Conservation (phyloP, 495 filamentous ascomycete species). For the Trichocladium antarcticum region DNA sequence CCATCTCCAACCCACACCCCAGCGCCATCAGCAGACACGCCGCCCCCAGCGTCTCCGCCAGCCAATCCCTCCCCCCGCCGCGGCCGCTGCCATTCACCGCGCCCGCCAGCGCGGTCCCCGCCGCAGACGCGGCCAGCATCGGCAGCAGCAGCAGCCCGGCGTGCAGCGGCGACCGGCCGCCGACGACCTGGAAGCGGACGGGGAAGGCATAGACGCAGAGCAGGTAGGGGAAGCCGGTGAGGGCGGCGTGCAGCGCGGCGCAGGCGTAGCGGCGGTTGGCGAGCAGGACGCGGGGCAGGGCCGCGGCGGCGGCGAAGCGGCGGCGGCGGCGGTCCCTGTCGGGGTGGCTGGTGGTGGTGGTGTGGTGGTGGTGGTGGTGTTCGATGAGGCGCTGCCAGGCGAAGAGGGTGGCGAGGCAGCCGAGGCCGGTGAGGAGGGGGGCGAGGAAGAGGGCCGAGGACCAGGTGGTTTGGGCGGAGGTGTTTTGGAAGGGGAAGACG, state of each 20-base stretch:
- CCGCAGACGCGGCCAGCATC: conserved; percentile 38
- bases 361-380: conserved; percentile 9
- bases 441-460: conserved; percentile 31
- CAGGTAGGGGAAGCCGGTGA: conserved; percentile 48
- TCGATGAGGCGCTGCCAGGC: conserved; percentile 32
- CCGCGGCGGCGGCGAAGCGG: background rate
- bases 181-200: conserved; percentile 47
- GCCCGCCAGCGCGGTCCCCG: conserved; percentile 38
- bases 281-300: conserved; percentile 22
- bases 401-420: conserved; percentile 34
- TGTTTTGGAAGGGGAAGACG: conserved; percentile 50
- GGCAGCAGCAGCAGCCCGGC: conserved; percentile 52
- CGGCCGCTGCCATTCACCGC: conserved; percentile 17
- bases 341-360: background rate
- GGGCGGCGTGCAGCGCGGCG: conserved; percentile 32
- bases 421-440: conserved; percentile 33
- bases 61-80: conserved; percentile 9
- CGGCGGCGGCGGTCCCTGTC: background rate
- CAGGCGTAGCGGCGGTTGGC: conserved; percentile 25
- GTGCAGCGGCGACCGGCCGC: conserved; percentile 34
- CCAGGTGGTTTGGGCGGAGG: conserved; percentile 33
- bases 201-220: conserved; percentile 47
- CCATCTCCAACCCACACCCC: conserved; percentile 32
- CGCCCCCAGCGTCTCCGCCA: conserved; percentile 28
- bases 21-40: conserved; percentile 28